phyloP scores from a whole-genome alignment of 805 yeast genomes.

The Candida multigemmis region DNA sequence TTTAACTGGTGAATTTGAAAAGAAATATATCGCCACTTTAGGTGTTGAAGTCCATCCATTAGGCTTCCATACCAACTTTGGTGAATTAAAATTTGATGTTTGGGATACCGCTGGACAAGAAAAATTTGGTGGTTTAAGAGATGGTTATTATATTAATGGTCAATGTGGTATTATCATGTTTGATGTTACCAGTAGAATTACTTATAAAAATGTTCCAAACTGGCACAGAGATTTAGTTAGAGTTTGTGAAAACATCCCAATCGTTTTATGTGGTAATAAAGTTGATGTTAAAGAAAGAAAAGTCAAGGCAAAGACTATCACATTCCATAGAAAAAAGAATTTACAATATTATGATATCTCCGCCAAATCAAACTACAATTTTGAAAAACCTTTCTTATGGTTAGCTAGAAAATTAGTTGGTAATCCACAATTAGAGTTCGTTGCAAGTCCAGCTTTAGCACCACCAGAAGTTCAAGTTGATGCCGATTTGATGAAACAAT shows the following conservation, averaged over 20 bases:
- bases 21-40: constrained; percentile 96
- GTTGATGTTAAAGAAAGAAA: constrained; percentile 99
- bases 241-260: constrained; percentile 99
- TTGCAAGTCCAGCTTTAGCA: constrained; percentile 98
- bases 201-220: constrained; percentile 99
- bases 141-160: constrained; percentile 98
- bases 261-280: constrained; percentile 98
- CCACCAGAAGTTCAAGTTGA: constrained; percentile 99
- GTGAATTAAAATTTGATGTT: constrained; percentile 97
- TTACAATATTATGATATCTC: constrained; percentile 99
- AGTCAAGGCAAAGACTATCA: constrained; percentile 99
- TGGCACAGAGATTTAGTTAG: constrained; percentile 99
- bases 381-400: constrained; percentile 99
- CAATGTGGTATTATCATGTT: constrained; percentile 99
- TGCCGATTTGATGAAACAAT: constrained; percentile 92
- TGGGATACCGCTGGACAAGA: constrained; percentile 99
- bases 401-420: constrained; percentile 98
- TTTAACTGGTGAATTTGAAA: constrained; percentile 98
- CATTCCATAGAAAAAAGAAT: constrained; percentile 99
- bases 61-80: constrained; percentile 95
- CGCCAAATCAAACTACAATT: constrained; percentile 98
- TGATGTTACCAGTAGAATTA: constrained; percentile 98
- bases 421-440: constrained; percentile 96
- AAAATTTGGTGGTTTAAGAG: constrained; percentile 99
- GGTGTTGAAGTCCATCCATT: constrained; percentile 99